A percentile compares a stretch with the other conserved stretches of the same genome.
These are phyloP conservation scores for Agaricus blazei DNA, from an alignment of 768 basidiomycete species.

Conservation along the genomic window DNA sequence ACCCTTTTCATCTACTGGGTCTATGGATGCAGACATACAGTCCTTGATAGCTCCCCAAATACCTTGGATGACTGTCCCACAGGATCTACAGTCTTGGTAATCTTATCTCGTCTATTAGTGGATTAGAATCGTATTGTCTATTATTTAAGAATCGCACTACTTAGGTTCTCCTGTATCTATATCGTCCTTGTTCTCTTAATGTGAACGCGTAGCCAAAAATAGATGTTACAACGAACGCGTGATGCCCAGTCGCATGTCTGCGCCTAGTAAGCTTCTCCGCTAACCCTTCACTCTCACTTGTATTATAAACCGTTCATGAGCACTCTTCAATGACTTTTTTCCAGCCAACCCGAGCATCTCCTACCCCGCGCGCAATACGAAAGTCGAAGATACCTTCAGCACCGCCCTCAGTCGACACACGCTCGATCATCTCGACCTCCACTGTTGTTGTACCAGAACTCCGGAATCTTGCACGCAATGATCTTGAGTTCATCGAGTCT, in stretches of 20 bases:
- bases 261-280: background rate
- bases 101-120: background rate
- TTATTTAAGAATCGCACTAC: no score
- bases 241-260: background rate
- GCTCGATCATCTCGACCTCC: conserved; percentile 31
- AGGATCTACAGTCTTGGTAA: conserved; percentile 1
- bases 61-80: background rate
- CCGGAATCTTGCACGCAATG: conserved; percentile 42
- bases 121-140: no score
- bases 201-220: no score
- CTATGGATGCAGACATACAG: background rate
- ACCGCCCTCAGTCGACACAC: conserved; percentile 5
- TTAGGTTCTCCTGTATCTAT: no score
- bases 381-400: conserved; percentile 14
- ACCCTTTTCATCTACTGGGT: conserved; percentile 14
- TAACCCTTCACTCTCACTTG: background rate
- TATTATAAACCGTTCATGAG: background rate
- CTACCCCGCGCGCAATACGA: conserved; percentile 31
- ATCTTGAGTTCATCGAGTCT: conserved; percentile 70
- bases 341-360: conserved; percentile 43
- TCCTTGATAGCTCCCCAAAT: conserved; percentile 2
- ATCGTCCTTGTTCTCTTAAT: no score
- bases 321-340: conserved; percentile 35
- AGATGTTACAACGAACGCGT: no score
- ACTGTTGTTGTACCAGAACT: conserved; percentile 43